phyloP scores from a whole-genome alignment of 257 asterid genomes.

The Ligustrum vulgare region DNA sequence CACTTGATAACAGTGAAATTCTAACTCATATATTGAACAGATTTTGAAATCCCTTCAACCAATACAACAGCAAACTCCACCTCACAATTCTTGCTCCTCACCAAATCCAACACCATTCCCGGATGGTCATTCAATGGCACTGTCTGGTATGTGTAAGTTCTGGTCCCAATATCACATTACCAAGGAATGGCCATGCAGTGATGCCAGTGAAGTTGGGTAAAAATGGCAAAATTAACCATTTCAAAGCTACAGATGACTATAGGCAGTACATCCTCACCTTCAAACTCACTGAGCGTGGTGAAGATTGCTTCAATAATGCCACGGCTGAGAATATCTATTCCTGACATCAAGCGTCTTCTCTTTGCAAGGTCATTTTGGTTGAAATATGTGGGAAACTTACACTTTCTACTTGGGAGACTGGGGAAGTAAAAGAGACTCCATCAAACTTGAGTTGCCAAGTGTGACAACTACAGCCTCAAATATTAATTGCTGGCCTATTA shows the following conservation, averaged over 20 bases:
- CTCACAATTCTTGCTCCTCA: slow-evolving; percentile 23
- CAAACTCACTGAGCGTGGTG: slow-evolving; percentile 15
- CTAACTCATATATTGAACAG: background rate
- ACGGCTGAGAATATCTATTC: slow-evolving; percentile 23
- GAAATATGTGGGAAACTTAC: slow-evolving; percentile 24
- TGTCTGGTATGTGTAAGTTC: slow-evolving; percentile 17
- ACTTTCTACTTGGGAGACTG: slow-evolving; percentile 26
- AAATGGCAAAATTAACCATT: slow-evolving; percentile 28
- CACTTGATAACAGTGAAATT: background rate
- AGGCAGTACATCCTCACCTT: slow-evolving; percentile 27
- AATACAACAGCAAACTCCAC: slow-evolving; percentile 14
- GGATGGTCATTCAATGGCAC: slow-evolving; percentile 38
- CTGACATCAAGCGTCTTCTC: slow-evolving; percentile 4
- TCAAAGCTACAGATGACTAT: slow-evolving; percentile 10
- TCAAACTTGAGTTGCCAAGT: slow-evolving; percentile 27
- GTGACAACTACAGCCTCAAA: background rate
- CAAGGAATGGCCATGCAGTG: slow-evolving; percentile 20
- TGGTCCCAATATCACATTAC: slow-evolving; percentile 18
- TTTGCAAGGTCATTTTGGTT: slow-evolving; percentile 8
- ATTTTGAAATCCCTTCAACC: slow-evolving; percentile 30
- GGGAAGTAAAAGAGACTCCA: slow-evolving; percentile 13
- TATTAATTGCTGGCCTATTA: slow-evolving; percentile 30
- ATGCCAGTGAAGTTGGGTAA: slow-evolving; percentile 22
- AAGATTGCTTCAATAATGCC: slow-evolving; percentile 14
- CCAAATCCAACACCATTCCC: slow-evolving; percentile 16